Percentiles rank a stretch among this genome's conserved stretches.
Evolutionary conservation across 169 alveolate genomes (phyloP).

Genomic region (Eimeria zaria): DNA sequence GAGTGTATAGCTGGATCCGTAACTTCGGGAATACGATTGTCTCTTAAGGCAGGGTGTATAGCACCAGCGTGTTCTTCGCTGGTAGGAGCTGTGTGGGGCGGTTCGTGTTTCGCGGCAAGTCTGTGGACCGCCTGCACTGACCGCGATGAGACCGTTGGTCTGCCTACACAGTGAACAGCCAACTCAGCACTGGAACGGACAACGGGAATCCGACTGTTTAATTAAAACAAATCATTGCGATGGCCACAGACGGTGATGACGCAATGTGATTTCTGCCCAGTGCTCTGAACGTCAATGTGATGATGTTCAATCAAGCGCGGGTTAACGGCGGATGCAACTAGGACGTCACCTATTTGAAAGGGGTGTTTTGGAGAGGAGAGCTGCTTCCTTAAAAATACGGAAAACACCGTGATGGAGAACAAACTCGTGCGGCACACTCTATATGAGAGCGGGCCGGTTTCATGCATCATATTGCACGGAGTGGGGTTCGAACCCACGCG

Average conservation of each 20-base stretch:
- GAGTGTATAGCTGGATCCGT: no score
- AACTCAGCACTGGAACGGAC: constrained; percentile 97
- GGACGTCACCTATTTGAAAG: constrained; percentile 96
- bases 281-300: constrained; percentile 92
- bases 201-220: constrained; percentile 96
- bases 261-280: constrained; percentile 98
- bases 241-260: constrained; percentile 95
- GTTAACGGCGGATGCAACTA: constrained; percentile 22
- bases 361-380: no score
- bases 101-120: constrained; percentile 85
- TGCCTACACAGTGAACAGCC: constrained; percentile 89
- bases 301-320: constrained; percentile 35
- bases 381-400: no score
- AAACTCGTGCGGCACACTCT: no score
- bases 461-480: no score
- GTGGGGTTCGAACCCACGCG: constrained; percentile 99
- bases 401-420: no score
- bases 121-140: constrained; percentile 87
- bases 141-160: constrained; percentile 84
- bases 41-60: constrained; percentile 94
- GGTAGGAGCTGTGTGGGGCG: constrained; percentile 26
- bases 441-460: no score
- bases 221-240: constrained; percentile 89
- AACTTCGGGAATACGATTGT: constrained; percentile 97
- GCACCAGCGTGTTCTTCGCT: constrained; percentile 53